Evolutionary conservation across 2,329 filamentous ascomycete genomes (phyloP), one percentile per base, ranked within the genome.

Genomic region (Xylaria sp.): DNA sequence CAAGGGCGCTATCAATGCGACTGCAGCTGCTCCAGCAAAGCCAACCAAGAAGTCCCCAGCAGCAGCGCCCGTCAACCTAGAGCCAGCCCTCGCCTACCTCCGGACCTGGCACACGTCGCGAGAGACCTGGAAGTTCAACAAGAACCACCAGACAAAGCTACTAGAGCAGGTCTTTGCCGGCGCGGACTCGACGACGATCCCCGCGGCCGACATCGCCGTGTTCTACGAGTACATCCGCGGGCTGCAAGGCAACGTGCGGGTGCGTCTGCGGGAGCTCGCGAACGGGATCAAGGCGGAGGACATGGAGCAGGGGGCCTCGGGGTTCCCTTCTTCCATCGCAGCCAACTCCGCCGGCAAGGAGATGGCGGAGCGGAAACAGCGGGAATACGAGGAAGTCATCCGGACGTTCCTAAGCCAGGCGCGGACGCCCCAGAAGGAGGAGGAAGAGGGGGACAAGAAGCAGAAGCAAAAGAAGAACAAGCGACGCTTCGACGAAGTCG

Each of bases 81-180:
- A 88, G 55, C 87, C 90, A 16, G 91, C 93, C 66, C 84, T 97
- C 18, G 85, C 88, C 62, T 98, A 98, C 78, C 87, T 98, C 53
- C 85, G 85, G 55, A 89, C 91, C 77, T 97, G 94, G 86, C 86
- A 92, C 80, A 86, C 86, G 64, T 86, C 90, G 69, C 90, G 90
- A 66, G 83, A 86, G 10, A 85, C 84, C 74, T 98, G 95, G 95
- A 98, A 97, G 80, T 98, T 98, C 84, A 97, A 97, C 84, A 98
- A 98, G 83, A 94, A 93, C 74, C 90, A 93, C 77, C 94, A 98
- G 80, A 93, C 91, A 63, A 89, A 93, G 74, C 84, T 98, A 13
- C 88, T 98, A 77, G 95, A 96, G 79, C 90, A 97, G 82, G 82
- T 92, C 54, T 93, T 97, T 78, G 90, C 92, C 73, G 69, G 60